Percentiles rank a stretch among this genome's conserved stretches.
phyloP scores from a whole-genome alignment of 257 asterid genomes.

The Ballota nigra region DNA sequence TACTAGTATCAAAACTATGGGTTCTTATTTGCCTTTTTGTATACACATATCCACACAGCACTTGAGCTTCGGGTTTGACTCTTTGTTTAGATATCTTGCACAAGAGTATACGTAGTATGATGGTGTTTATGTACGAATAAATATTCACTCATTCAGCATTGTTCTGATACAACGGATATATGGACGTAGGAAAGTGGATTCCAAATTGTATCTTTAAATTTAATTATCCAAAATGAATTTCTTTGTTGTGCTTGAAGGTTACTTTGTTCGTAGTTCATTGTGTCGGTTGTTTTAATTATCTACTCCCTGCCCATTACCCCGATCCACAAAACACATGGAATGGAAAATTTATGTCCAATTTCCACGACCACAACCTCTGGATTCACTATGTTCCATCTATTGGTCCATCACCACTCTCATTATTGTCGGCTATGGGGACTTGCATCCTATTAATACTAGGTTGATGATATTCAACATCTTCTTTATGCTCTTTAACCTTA shows the following conservation, averaged over 20 bases:
- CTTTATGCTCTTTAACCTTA: conserved; percentile 53
- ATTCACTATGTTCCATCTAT: conserved; percentile 49
- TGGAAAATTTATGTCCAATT: conserved; percentile 31
- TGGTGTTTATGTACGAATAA: too few species aligned
- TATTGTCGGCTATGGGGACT: conserved; percentile 58
- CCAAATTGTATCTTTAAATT: too few species aligned
- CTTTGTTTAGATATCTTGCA: too few species aligned
- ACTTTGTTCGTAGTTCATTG: conserved; percentile 58
- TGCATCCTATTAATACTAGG: conserved; percentile 43
- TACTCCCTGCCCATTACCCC: conserved; percentile 46
- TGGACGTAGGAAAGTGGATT: too few species aligned
- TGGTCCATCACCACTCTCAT: conserved; percentile 60
- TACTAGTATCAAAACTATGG: too few species aligned
- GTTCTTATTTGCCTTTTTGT: too few species aligned
- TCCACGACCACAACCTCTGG: conserved; percentile 35
- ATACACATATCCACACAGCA: too few species aligned
- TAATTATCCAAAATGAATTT: too few species aligned
- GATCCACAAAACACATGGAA: conserved; percentile 45
- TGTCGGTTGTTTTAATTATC: conserved; percentile 83
- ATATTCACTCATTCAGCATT: too few species aligned
- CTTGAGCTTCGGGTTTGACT: too few species aligned
- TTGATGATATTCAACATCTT: conserved; percentile 42
- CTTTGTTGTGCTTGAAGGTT: conserved; percentile 36
- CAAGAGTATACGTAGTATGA: too few species aligned
- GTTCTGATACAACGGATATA: too few species aligned